These are phyloP conservation scores for Hordeum pubiflorum DNA, from an alignment of 202 grass and related monocot genomes.

Conservation along the genomic window DNA sequence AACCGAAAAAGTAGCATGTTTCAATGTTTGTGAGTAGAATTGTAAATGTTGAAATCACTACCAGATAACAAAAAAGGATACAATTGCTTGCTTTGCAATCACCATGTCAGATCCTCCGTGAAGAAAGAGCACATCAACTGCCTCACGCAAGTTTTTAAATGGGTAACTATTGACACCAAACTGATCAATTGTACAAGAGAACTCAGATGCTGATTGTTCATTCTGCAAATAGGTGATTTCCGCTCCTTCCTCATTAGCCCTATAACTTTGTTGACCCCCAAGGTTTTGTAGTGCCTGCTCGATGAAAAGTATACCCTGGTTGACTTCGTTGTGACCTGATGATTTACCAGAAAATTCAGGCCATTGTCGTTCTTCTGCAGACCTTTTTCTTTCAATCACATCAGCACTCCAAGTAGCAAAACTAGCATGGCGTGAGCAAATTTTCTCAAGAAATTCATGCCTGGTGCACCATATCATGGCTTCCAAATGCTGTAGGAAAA, in stretches of 20 bases:
- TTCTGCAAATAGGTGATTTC: constrained; percentile 52
- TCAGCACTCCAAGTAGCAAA: constrained; percentile 55
- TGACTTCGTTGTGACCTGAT: constrained; percentile 21
- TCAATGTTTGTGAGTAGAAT: constrained; percentile 7
- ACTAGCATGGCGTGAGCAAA: constrained; percentile 44
- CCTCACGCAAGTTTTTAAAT: constrained; percentile 62
- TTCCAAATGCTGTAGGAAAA: constrained; percentile 86
- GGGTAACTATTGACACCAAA: constrained; percentile 51
- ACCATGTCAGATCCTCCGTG: constrained; percentile 76
- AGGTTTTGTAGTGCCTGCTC: constrained; percentile 89
- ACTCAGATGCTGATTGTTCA: constrained; percentile 50
- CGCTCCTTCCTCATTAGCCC: constrained; percentile 33
- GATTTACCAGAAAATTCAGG: constrained; percentile 43
- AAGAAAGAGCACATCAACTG: constrained; percentile 78
- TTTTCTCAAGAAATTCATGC: constrained; percentile 57
- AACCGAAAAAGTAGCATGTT: constrained; percentile 1
- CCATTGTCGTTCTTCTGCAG: constrained; percentile 53
- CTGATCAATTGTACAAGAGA: constrained; percentile 56
- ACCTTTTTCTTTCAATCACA: constrained; percentile 55
- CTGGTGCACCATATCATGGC: constrained; percentile 86
- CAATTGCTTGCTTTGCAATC: constrained; percentile 89
- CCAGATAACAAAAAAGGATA: constrained; percentile 65
- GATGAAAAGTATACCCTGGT: constrained; percentile 61
- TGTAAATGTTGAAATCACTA: not conserved
- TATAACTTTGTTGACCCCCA: constrained; percentile 49